Conservation (phyloP, 2,329 filamentous ascomycete genomes). For the Sporothrix luriei region DNA sequence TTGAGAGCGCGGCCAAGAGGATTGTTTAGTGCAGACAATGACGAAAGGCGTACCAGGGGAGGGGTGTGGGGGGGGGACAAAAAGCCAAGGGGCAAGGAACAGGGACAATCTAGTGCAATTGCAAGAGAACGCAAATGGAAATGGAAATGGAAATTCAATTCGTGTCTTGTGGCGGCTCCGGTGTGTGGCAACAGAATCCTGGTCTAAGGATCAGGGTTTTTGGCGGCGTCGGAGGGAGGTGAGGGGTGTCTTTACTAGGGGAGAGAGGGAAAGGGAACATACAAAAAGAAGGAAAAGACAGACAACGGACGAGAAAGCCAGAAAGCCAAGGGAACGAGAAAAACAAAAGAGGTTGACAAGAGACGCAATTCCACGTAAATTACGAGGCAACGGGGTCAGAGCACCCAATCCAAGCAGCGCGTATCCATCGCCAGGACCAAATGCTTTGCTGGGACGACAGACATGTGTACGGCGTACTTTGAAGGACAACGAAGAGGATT, state of each 20-base stretch:
- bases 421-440: slow-evolving; percentile 15
- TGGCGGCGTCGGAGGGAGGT: background rate
- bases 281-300: background rate
- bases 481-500: background rate
- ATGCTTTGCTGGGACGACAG: background rate
- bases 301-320: background rate
- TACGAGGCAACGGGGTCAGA: background rate
- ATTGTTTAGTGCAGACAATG: background rate
- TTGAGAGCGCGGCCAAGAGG: background rate
- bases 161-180: background rate
- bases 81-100: background rate
- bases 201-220: slow-evolving; percentile 21
- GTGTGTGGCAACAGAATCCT: slow-evolving; percentile 28
- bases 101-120: too few relatives aligned
- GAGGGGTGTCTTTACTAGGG: background rate
- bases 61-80: background rate
- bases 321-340: background rate
- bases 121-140: background rate
- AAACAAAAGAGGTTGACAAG: background rate
- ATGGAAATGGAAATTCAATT: background rate
- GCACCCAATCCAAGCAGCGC: background rate
- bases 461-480: background rate
- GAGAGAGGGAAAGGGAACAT: background rate
- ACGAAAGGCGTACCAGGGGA: background rate
- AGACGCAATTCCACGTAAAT: background rate